Evolutionary conservation across 1,139 yeast species (phyloP), one percentile per base, ranked within the genome.

Genomic region (Dujonia santamariae): DNA sequence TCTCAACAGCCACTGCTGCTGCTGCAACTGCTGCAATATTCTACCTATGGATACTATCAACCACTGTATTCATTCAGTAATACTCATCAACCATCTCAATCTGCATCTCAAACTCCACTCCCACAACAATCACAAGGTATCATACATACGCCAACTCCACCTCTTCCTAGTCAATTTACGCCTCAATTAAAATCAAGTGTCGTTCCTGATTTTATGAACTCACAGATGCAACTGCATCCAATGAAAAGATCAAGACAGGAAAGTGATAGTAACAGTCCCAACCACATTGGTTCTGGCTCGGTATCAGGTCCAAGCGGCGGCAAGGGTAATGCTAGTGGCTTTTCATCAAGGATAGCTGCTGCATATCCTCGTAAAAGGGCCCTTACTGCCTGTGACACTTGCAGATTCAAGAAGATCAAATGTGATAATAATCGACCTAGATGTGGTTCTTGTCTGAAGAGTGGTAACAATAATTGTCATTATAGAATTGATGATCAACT

Each of bases 371-470:
- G 76, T 22, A 62, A 61, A 44, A 47, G 77, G 25, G 68, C 72
- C 1, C 47, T 63, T 18, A 65, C 74, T 1, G 75, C 78, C 0
- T 72, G 78, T 46, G 75, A 69, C 38, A 55, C 66, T 3, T 72
- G 78, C 43, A 58, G 78, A 19, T 36, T 59, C 21, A 68, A 67
- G 43, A 72, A 72, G 43, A 62, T 69, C 37, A 68, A 71, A 44
- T 75, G 81, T 58, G 80, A 75, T 45, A 67, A 77, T 37, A 51
- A 47, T 19, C 59, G 72, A 42, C 81, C 81, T 2, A 46, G 57
- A 16, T 75, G 81, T 48, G 68, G 75, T 0, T 59, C 78, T 17
- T 75, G 81, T 50, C 44, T 46, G 4, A 63, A 61, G 39, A 67
- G 54, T 47, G 63, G 61, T 14, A 54, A 50, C 36, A 31, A 39